Base-by-base conservation (phyloP, 805 yeast species). In the Scheffersomyces coipomensis region DNA sequence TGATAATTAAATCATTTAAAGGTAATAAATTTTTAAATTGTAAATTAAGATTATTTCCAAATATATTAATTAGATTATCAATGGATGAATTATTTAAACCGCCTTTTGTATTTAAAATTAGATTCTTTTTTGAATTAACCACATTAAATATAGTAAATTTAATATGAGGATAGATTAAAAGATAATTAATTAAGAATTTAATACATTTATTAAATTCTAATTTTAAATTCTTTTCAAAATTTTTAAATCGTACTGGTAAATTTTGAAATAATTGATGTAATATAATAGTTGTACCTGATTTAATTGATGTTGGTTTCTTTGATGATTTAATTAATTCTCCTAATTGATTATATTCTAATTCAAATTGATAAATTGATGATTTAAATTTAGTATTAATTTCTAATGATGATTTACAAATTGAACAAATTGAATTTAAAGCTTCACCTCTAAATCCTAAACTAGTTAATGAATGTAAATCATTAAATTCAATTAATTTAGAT, bases 381-480 rank as follows among this genome's bases (percentile, higher is more conserved):
- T 62, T 55, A 5, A 45, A 45, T 2, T 76, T 68, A 3, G 84
- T 71, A 0, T 89, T 85, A 1, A 52, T 57, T 1, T 85, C 67
- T 6, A 52, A 48, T 5, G 85, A 56, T 5, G 67, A 61, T 1
- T 79, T 59, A 3, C 63, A 51, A 13, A 85, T 64, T 5, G 81
- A 72, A 52, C 88, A 81, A 8, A 86, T 52, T 0, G 91, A 83
- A 47, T 85, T 79, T 53, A 86, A 65, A 0, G 93, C 93, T 56
- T 86, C 93, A 19, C 95, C 95, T 59, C 95, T 69, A 51, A 86
- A 86, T 0, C 95, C 95, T 22, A 83, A 61, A 0, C 90, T 81
- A 4, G 51, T 47, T 3, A 84, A 77, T 1, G 45, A 39, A 13
- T 51, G 40, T 26, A 85, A 62, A 46, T 80, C 86, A 23, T 79